phyloP scores from a whole-genome alignment of 192 early-diverging fungal species.

The Radiomyces spectabilis region DNA sequence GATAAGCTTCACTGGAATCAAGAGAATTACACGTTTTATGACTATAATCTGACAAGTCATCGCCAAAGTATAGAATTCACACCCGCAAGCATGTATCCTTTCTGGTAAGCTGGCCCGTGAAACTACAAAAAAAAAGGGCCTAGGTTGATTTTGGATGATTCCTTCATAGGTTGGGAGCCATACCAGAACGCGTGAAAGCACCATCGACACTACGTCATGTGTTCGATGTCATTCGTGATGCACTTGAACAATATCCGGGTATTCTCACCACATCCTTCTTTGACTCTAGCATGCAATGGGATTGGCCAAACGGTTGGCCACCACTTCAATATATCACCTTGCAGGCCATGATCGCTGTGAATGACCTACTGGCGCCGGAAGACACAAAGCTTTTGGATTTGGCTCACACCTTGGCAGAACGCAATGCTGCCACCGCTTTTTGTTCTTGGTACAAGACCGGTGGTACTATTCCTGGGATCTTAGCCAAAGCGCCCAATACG shows the following conservation, averaged over 20 bases:
- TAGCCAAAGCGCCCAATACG: conserved; percentile 24
- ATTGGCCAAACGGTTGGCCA: conserved; percentile 66
- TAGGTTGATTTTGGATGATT: neutral
- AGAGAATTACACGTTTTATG: conserved; percentile 34
- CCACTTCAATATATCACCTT: conserved; percentile 52
- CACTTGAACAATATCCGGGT: conserved; percentile 43
- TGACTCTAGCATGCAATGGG: conserved; percentile 65
- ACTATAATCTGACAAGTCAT: conserved; percentile 44
- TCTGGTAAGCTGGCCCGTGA: conserved; percentile 38
- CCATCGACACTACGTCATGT: conserved; percentile 23
- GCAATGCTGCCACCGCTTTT: conserved; percentile 47
- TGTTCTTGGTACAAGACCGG: conserved; percentile 68
- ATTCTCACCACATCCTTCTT: conserved; percentile 51
- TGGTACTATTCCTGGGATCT: conserved; percentile 42
- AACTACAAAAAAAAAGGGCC: neutral
- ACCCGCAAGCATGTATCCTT: conserved; percentile 50
- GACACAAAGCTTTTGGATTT: neutral
- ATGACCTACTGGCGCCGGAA: conserved; percentile 1
- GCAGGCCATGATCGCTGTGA: conserved; percentile 33
- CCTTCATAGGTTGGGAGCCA: conserved; percentile 9
- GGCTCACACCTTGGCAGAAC: conserved; percentile 31
- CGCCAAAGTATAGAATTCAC: conserved; percentile 28
- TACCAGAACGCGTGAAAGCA: conserved; percentile 10
- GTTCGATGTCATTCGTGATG: conserved; percentile 28
- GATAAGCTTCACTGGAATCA: conserved; percentile 46